Evolutionary conservation across 139 green algal genomes (phyloP), one percentile per base, ranked within the genome.

Genomic region (Chloropicon primus): DNA sequence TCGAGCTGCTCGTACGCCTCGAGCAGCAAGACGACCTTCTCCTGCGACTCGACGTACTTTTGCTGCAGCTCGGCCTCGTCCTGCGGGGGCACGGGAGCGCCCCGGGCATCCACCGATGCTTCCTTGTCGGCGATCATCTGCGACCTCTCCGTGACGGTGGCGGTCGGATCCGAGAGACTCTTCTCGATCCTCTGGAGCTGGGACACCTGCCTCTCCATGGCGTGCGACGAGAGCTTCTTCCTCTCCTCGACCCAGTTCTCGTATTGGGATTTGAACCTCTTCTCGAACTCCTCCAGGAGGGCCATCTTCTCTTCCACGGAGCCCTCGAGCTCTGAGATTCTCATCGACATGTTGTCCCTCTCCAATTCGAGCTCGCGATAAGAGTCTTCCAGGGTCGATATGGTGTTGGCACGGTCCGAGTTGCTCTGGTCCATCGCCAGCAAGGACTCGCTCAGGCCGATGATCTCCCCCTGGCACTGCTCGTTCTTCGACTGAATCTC

Each of bases 1-100:
- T 94, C 89, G 74, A 94, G 84, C 79, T 91, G 87, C 78, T 93
- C 90, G 73, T 92, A 94, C 2, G 89, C 89, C 79, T 93, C 90
- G 73, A 92, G 81, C 77, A 92, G 80, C 74, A 92, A 78, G 1
- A 90, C 79, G 41, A 62, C 41, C 41, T 62, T 62, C 41, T 62
- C 41, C 41, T 62, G 41, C 10, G 41, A 62, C 41, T 62, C 41
- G 10, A 62, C 41, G 41, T 62, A 62, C 41, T 62, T 62, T 17
- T 62, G 41, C 41, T 62, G 41, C 41, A 62, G 17, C 10, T 17
- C 41, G 10, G 41, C 41, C 5, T 5, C 5, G 41, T 62, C 41
- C 17, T 62, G 41, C 41, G 41, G 10, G 10, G 5, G 41, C 17
- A 17, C 10, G 41, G 41, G 10, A 17, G 41, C 5, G 41, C 17